Percentiles rank a stretch among this genome's conserved stretches.
Evolutionary conservation across 441 rosid genomes (phyloP).

Genomic region (Populus trichocarpa): DNA sequence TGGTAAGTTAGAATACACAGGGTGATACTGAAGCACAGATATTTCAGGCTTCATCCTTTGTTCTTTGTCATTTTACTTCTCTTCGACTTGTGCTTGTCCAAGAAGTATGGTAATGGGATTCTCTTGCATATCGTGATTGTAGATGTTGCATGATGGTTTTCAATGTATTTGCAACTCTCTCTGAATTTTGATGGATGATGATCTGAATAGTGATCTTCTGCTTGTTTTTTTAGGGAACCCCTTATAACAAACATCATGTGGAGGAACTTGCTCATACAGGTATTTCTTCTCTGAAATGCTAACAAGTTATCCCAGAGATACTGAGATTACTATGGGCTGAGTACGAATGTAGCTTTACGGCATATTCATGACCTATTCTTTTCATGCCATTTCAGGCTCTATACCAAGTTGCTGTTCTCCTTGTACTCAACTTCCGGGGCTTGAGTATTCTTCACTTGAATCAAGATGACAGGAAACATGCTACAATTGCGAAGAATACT

Average conservation of each 20-base stretch:
- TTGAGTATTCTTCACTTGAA: constrained; percentile 49
- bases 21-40: constrained; percentile 1
- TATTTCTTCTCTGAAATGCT: constrained; percentile 22
- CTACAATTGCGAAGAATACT: constrained; percentile 69
- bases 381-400: constrained; percentile 48
- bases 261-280: constrained; percentile 93
- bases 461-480: constrained; percentile 41
- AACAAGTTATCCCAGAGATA: constrained; percentile 5
- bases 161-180: not conserved
- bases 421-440: constrained; percentile 77
- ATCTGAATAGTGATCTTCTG: constrained; percentile 1
- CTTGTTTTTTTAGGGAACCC: constrained; percentile 66
- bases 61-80: not conserved
- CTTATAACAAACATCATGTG: constrained; percentile 97
- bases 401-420: constrained; percentile 80
- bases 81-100: not conserved
- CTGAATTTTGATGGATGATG: not conserved
- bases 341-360: not conserved
- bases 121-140: not conserved
- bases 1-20: not conserved
- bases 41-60: not conserved
- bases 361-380: constrained; percentile 8
- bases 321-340: not conserved
- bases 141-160: not conserved
- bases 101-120: not conserved